Evolutionary conservation across 345 rosid species (phyloP).

Genomic region (Arabidopsis suecica): DNA sequence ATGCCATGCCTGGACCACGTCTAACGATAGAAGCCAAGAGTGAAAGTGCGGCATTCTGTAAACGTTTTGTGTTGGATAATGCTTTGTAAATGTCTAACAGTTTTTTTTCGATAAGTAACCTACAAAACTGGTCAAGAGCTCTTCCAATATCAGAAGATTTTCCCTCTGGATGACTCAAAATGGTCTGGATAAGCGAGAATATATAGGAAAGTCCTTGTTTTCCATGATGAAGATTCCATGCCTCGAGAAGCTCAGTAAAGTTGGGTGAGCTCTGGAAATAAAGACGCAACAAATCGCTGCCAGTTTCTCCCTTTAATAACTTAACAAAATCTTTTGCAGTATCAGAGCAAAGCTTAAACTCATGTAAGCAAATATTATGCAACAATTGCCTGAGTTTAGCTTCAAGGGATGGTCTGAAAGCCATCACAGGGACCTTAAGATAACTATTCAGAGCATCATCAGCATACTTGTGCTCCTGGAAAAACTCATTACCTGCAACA

Average conservation of each 20-base stretch:
- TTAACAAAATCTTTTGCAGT: slow-evolving; percentile 74
- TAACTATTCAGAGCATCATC: too few species aligned
- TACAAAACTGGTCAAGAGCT: slow-evolving; percentile 64
- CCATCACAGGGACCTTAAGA: slow-evolving; percentile 25
- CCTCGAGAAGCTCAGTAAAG: slow-evolving; percentile 64
- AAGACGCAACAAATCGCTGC: slow-evolving; percentile 65
- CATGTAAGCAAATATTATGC: slow-evolving; percentile 62
- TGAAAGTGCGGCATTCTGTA: slow-evolving; percentile 71
- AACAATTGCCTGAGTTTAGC: slow-evolving; percentile 69
- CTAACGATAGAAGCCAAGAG: slow-evolving; percentile 67
- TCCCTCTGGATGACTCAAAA: slow-evolving; percentile 81
- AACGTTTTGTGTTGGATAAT: slow-evolving; percentile 56
- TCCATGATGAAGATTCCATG: slow-evolving; percentile 70
- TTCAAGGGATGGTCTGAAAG: slow-evolving; percentile 40
- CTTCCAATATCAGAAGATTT: slow-evolving; percentile 56
- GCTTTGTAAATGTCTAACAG: slow-evolving; percentile 64
- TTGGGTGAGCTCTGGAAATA: slow-evolving; percentile 64
- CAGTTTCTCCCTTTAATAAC: slow-evolving; percentile 64
- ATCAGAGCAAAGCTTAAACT: slow-evolving; percentile 74
- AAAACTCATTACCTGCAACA: not conserved
- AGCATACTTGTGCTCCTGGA: not conserved
- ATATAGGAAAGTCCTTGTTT: slow-evolving; percentile 61
- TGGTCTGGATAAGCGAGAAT: slow-evolving; percentile 55
- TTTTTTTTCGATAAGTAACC: slow-evolving; percentile 51
- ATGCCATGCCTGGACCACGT: slow-evolving; percentile 83